Evolutionary conservation across 345 rosid genomes (phyloP), one percentile per base, ranked within the genome.

Genomic region (Moringa oleifera): DNA sequence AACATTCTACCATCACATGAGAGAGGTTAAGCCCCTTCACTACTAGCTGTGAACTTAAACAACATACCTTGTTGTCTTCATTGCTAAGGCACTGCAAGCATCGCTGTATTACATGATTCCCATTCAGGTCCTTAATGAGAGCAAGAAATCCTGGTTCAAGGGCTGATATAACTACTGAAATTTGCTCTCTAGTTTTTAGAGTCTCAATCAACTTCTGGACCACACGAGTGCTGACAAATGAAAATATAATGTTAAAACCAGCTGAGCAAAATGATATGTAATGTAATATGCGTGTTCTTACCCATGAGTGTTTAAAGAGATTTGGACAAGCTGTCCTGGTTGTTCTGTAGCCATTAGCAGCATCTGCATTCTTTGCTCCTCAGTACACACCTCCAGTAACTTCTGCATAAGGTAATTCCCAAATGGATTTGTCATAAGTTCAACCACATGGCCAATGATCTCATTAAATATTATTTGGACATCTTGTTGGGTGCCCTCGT

Each of bases 81-180:
- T 71, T 63, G 52, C 64, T 61, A 67, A 86, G 77, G 63, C 81
- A 81, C 31, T 76, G 79, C 74, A 86, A 80, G 78, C 92, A 86
- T 28, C 85, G 86, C 70, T 86, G 89, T 8, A 81, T 72, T 4
- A 86, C 89, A 71, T 86, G 92, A 64, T 86, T 86, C 41, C 92
- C 89, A 65, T 86, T 81, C 66, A 81, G 71, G 57, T 86, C 86
- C 68, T 66, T 78, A 53, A 77, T 71, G 33, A 86, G 85, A 66
- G 71, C 71, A 21, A 78, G 69, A 71, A 83, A 73, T 21, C 92
- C 92, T 63, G 83, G 81, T 47, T 70, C 75, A 63, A 86, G 64
- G 22, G 85, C 83, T 54, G 76, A 55, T 41, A 73, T 59, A 61
- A 86, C 80, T n/a, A 77, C 54, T 20, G 62, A 63, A 63, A 74